These are phyloP conservation scores for Encephalitozoon hellem DNA, from an alignment of 371 early-diverging fungal species.

Conservation along the genomic window DNA sequence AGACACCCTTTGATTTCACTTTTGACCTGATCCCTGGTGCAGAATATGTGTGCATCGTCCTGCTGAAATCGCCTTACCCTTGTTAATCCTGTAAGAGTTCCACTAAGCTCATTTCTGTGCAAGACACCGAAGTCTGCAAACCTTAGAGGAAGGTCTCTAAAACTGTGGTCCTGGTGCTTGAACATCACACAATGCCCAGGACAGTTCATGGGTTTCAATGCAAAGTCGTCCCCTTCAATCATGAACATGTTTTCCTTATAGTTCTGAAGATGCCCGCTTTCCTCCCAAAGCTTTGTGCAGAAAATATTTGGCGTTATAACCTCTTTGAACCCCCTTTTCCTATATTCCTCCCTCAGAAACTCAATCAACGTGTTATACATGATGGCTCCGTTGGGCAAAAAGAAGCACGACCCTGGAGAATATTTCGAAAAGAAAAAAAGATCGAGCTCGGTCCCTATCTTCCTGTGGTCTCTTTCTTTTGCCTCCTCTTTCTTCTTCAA, in stretches of 20 bases:
- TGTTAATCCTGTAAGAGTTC: conserved; percentile 88
- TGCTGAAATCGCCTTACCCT: conserved; percentile 98
- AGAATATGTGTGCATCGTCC: conserved; percentile 99
- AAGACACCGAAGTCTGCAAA: conserved; percentile 96
- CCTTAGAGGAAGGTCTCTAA: conserved; percentile 88
- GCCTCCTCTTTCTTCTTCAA: conserved; percentile 85
- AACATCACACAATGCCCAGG: conserved; percentile 98
- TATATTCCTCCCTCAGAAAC: conserved; percentile 79
- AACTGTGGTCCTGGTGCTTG: conserved; percentile 75
- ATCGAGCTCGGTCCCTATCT: conserved; percentile 74
- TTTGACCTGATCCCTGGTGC: conserved; percentile 70
- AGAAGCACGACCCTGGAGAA: conserved; percentile 88
- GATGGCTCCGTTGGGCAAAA: conserved; percentile 86
- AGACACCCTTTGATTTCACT: conserved; percentile 72
- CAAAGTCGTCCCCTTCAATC: conserved; percentile 63
- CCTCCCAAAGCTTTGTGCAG: conserved; percentile 88
- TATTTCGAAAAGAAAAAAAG: conserved; percentile 91
- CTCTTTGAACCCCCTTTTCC: conserved; percentile 76
- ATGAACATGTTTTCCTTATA: conserved; percentile 95
- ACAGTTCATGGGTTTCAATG: conserved; percentile 99
- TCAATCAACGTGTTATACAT: conserved; percentile 83
- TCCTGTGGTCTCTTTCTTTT: conserved; percentile 88
- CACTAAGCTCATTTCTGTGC: conserved; percentile 92
- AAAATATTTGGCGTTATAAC: conserved; percentile 93
- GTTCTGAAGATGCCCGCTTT: conserved; percentile 93